phyloP scores from a whole-genome alignment of 805 yeast species.

The Myxozyma nipponensis region DNA sequence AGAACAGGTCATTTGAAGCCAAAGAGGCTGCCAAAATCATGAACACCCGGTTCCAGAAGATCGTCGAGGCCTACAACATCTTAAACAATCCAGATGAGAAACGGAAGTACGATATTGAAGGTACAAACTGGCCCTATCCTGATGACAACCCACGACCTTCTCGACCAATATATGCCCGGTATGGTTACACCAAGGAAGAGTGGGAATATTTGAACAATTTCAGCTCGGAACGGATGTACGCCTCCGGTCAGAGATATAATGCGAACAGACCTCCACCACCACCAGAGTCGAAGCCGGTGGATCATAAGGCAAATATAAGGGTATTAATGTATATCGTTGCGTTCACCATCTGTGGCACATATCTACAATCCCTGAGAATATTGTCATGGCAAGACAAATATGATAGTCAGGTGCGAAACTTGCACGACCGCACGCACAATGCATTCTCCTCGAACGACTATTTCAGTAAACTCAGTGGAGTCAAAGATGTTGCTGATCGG shows the following conservation, averaged over 20 bases:
- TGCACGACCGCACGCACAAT: neutral
- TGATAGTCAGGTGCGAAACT: slow-evolving; percentile 3
- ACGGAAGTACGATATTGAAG: slow-evolving; percentile 46
- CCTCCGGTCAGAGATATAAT: slow-evolving; percentile 10
- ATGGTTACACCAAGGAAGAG: slow-evolving; percentile 6
- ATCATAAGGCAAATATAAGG: slow-evolving; percentile 20
- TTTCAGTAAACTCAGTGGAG: neutral
- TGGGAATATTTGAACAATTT: slow-evolving; percentile 14
- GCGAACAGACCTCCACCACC: slow-evolving; percentile 5
- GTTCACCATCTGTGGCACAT: slow-evolving; percentile 9
- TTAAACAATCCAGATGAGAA: slow-evolving; percentile 46
- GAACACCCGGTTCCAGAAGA: slow-evolving; percentile 49
- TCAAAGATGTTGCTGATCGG: neutral
- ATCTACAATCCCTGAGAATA: slow-evolving; percentile 16
- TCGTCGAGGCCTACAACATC: slow-evolving; percentile 58
- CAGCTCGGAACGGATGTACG: slow-evolving; percentile 7
- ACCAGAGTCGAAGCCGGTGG: slow-evolving; percentile 11
- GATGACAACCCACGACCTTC: slow-evolving; percentile 2
- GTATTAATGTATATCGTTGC: slow-evolving; percentile 21
- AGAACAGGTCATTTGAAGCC: slow-evolving; percentile 9
- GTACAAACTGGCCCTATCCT: slow-evolving; percentile 31
- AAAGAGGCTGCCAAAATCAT: slow-evolving; percentile 27
- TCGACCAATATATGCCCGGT: slow-evolving; percentile 4
- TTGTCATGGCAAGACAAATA: slow-evolving; percentile 19
- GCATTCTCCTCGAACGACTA: neutral